Percentiles rank a stretch among this genome's conserved stretches.
Evolutionary conservation across 176 grass and related monocot genomes (phyloP).

Genomic region (Rhynchospora breviuscula): DNA sequence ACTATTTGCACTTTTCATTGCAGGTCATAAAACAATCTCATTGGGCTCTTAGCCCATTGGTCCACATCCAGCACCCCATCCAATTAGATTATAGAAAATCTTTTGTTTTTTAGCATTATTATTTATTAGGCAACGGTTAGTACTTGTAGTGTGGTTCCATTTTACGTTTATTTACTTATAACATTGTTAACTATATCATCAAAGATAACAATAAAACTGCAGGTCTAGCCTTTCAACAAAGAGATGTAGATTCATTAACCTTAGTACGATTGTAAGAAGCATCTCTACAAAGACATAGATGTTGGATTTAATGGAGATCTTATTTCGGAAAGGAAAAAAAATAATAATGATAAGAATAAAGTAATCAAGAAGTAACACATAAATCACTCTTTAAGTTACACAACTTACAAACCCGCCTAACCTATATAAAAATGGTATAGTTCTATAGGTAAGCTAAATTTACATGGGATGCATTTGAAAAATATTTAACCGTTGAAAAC

Average conservation of each 20-base stretch:
- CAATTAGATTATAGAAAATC: background rate
- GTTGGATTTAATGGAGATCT: background rate
- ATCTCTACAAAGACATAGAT: background rate
- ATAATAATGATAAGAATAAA: background rate
- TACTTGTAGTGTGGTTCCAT: background rate
- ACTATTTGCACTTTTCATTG: no score
- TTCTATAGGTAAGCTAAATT: background rate
- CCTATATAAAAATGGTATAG: background rate
- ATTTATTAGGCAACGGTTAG: background rate
- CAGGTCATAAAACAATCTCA: no score
- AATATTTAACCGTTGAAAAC: background rate
- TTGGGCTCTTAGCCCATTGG: no score
- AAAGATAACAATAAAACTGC: no score
- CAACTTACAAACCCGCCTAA: background rate
- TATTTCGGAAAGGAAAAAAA: background rate
- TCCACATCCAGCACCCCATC: background rate
- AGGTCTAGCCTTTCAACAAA: no score
- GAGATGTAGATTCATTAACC: no score
- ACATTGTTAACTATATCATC: background rate
- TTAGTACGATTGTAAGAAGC: background rate
- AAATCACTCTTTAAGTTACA: background rate
- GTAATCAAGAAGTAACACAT: background rate
- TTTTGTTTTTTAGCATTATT: background rate
- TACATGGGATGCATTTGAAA: background rate
- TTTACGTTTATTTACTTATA: background rate